Evolutionary conservation across 257 asterid species (phyloP).

Genomic region (Capsicum baccatum): DNA sequence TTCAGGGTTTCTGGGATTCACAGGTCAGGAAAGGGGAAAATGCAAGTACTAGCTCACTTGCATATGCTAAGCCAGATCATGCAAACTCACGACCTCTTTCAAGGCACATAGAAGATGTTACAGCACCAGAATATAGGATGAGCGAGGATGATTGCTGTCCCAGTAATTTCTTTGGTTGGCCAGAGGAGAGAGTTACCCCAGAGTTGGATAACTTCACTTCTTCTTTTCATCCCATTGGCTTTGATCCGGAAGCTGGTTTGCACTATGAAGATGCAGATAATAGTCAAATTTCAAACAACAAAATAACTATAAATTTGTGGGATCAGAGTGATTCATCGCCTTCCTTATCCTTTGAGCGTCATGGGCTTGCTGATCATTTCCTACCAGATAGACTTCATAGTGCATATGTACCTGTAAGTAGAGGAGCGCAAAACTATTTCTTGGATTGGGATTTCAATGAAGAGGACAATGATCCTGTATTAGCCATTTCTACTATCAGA

Average conservation of each 20-base stretch:
- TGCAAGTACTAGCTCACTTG: conserved; percentile 40
- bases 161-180: conserved; percentile 36
- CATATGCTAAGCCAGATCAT: conserved; percentile 38
- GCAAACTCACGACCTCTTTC: conserved; percentile 43
- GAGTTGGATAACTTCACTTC: conserved; percentile 43
- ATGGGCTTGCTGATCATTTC: conserved; percentile 37
- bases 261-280: conserved; percentile 39
- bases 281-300: conserved; percentile 35
- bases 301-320: conserved; percentile 33
- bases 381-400: conserved; percentile 45
- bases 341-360: conserved; percentile 43
- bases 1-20: conserved; percentile 43
- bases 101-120: conserved; percentile 39
- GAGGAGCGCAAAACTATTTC: conserved; percentile 45
- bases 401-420: conserved; percentile 41
- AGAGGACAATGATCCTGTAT: conserved; percentile 37
- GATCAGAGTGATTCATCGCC: conserved; percentile 42
- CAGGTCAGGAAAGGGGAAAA: conserved; percentile 36
- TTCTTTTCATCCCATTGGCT: conserved; percentile 35
- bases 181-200: conserved; percentile 40
- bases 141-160: conserved; percentile 41
- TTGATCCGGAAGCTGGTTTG: conserved; percentile 35
- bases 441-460: conserved; percentile 51
- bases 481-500: conserved; percentile 32
- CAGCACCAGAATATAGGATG: conserved; percentile 24